A percentile compares a stretch with the other conserved stretches of the same genome.
Evolutionary conservation across 2,329 filamentous ascomycete species (phyloP).

Genomic region (Gliomastix tumulicola): DNA sequence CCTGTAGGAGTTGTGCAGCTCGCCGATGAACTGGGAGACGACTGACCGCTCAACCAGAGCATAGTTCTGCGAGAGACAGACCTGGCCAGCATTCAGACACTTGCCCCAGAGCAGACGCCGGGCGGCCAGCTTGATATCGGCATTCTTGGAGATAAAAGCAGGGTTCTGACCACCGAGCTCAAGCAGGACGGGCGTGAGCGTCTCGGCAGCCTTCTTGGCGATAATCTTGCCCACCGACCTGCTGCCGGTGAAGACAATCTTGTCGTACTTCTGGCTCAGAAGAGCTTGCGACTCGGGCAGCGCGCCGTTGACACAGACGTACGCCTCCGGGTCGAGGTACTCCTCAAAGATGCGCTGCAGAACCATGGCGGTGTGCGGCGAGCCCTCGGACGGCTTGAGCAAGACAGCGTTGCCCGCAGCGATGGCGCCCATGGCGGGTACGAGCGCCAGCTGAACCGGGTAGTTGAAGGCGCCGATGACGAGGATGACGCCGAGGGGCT

Average conservation of each 20-base stretch:
- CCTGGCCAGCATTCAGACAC: slow-evolving; percentile 76
- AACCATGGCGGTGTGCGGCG: slow-evolving; percentile 69
- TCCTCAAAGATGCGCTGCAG: slow-evolving; percentile 72
- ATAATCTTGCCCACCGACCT: slow-evolving; percentile 77
- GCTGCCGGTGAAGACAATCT: slow-evolving; percentile 94
- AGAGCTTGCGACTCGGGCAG: slow-evolving; percentile 75
- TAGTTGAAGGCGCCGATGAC: slow-evolving; percentile 95
- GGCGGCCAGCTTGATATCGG: slow-evolving; percentile 74
- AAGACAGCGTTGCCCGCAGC: slow-evolving; percentile 85
- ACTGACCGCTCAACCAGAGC: slow-evolving; percentile 73
- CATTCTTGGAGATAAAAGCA: slow-evolving; percentile 80
- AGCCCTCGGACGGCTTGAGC: slow-evolving; percentile 83
- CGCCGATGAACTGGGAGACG: slow-evolving; percentile 63
- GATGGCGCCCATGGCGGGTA: slow-evolving; percentile 82
- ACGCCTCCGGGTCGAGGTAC: slow-evolving; percentile 70
- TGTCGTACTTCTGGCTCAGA: slow-evolving; percentile 89
- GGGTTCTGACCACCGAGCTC: slow-evolving; percentile 92
- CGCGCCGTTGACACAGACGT: slow-evolving; percentile 72
- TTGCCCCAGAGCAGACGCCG: slow-evolving; percentile 86
- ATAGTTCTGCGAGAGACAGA: slow-evolving; percentile 93
- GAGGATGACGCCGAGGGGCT: slow-evolving; percentile 76
- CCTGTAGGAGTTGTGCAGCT: slow-evolving; percentile 63
- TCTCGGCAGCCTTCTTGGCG: slow-evolving; percentile 80
- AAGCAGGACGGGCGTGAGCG: slow-evolving; percentile 79
- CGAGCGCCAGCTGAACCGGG: slow-evolving; percentile 73